phyloP scores from a whole-genome alignment of 225 moss, liverwort and hornwort genomes.

The Polytrichum formosum region DNA sequence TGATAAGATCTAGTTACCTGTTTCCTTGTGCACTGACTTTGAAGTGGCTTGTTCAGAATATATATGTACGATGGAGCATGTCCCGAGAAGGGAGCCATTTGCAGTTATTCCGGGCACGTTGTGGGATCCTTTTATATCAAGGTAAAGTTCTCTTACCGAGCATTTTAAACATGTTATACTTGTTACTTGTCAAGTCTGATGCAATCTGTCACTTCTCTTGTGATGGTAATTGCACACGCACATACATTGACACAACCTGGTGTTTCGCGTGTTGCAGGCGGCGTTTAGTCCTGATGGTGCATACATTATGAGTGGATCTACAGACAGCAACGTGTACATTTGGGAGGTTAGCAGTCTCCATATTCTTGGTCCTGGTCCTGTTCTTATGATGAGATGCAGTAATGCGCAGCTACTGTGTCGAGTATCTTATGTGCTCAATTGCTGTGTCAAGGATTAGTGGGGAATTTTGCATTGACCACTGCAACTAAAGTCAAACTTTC shows the following conservation, averaged over 20 bases:
- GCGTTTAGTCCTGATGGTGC: constrained; percentile 84
- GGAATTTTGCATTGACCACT: neutral
- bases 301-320: constrained; percentile 87
- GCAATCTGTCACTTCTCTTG: too few species aligned
- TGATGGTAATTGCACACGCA: too few species aligned
- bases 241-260: too few species aligned
- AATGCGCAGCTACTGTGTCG: too few species aligned
- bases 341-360: constrained; percentile 66
- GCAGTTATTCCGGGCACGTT: constrained; percentile 70
- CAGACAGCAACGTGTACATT: constrained; percentile 64
- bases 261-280: constrained; percentile 37
- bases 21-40: neutral
- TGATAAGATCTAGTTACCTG: neutral
- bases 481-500: neutral
- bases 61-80: constrained; percentile 84
- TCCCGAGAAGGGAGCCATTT: constrained; percentile 60
- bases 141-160: constrained; percentile 27
- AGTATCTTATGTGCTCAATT: too few species aligned
- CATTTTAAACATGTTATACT: too few species aligned
- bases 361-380: neutral
- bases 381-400: too few species aligned
- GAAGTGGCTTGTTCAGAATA: constrained; percentile 42
- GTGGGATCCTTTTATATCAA: constrained; percentile 86
- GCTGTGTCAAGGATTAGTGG: too few species aligned
- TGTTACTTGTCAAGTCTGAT: neutral